Percentiles rank a stretch among this genome's conserved stretches.
Evolutionary conservation across 306 rosid genomes (phyloP).

Genomic region (Vicia sativa): DNA sequence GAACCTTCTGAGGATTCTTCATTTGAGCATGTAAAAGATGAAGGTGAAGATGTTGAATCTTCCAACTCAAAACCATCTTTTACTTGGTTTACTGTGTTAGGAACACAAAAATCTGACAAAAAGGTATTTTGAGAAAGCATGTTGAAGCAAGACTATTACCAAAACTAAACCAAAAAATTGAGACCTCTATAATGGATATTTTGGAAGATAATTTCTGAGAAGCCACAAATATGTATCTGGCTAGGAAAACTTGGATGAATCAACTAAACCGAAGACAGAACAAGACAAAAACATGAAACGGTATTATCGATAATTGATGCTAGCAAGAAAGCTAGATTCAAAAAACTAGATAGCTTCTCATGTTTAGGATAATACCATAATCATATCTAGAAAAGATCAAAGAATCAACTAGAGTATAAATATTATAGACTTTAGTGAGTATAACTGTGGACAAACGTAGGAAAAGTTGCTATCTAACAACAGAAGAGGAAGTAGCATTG

Average conservation of each 20-base stretch:
- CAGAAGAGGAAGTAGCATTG: slow-evolving; percentile 18
- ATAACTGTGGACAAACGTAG: not conserved
- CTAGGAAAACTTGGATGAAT: slow-evolving; percentile 2
- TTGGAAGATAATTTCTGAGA: not conserved
- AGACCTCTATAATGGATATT: not conserved
- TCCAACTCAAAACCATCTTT: slow-evolving; percentile 34
- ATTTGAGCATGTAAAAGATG: slow-evolving; percentile 44
- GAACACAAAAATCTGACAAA: slow-evolving; percentile 39
- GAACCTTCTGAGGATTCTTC: slow-evolving; percentile 41
- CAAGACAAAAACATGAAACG: slow-evolving; percentile 5
- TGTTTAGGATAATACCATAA: slow-evolving; percentile 2
- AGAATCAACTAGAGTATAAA: slow-evolving; percentile 10
- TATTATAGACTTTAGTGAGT: slow-evolving; percentile 4
- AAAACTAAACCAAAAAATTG: not conserved
- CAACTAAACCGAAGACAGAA: slow-evolving; percentile 2
- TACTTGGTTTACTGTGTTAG: slow-evolving; percentile 30
- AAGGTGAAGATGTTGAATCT: slow-evolving; percentile 33
- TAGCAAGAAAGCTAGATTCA: slow-evolving; percentile 28
- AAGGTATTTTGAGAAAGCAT: slow-evolving; percentile 47
- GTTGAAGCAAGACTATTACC: slow-evolving; percentile 21
- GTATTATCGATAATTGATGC: not conserved
- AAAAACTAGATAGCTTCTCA: slow-evolving; percentile 1
- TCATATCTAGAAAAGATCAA: not conserved
- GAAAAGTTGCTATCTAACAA: not conserved
- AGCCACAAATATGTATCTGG: not conserved